phyloP scores from a whole-genome alignment of 2,329 filamentous ascomycete genomes.

The Coniochaeta sp. region DNA sequence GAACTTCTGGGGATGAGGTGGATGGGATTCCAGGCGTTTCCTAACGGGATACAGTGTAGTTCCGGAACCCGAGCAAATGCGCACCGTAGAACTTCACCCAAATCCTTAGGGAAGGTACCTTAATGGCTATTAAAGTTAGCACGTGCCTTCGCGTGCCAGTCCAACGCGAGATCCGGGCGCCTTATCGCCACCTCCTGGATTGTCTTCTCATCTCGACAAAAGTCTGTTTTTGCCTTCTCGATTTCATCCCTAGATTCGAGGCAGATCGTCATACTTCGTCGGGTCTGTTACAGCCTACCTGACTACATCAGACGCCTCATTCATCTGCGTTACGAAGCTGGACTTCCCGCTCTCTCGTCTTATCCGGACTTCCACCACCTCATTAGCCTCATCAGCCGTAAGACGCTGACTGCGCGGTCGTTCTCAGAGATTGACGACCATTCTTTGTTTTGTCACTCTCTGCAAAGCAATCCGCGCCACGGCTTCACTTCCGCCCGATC shows the following conservation, averaged over 20 bases:
- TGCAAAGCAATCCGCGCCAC: neutral
- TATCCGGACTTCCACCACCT: neutral
- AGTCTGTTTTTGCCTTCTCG: neutral
- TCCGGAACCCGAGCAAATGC: neutral
- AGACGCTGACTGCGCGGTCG: neutral
- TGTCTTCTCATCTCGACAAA: neutral
- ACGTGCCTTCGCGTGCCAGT: neutral
- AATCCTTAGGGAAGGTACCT: too few relatives aligned
- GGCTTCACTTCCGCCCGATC: neutral
- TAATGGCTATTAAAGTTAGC: neutral
- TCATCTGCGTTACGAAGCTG: neutral
- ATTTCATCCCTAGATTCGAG: neutral
- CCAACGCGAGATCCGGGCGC: neutral
- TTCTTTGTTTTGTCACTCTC: neutral
- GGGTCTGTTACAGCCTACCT: neutral
- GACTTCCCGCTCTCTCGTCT: neutral
- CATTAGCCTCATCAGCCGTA: neutral
- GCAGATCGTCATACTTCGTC: neutral
- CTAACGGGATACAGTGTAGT: neutral
- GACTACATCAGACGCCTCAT: neutral
- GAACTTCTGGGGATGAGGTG: too few relatives aligned
- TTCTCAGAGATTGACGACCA: neutral
- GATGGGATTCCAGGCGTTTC: too few relatives aligned
- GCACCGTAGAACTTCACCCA: neutral
- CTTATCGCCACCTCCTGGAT: constrained; percentile 1